These are phyloP conservation scores for Sideroxylon spinosum DNA, from an alignment of 179 eudicot genomes.

Conservation along the genomic window DNA sequence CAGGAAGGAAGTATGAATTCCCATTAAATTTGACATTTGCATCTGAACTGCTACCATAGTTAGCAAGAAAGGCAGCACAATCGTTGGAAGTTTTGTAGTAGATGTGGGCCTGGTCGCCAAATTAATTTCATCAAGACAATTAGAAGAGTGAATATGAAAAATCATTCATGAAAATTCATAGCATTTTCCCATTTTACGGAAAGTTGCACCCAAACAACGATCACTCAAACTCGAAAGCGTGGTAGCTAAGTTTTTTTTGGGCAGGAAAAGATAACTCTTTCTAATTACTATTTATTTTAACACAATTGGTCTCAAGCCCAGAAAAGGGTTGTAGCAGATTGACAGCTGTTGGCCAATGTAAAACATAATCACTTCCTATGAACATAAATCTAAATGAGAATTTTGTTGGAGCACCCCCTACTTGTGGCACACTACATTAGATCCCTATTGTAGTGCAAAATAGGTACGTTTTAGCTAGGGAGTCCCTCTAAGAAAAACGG, in stretches of 20 bases:
- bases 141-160: not conserved
- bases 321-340: no score
- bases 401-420: no score
- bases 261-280: no score
- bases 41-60: conserved; percentile 32
- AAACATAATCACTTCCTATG: no score
- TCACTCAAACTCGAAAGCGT: not conserved
- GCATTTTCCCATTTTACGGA: not conserved
- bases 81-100: conserved; percentile 44
- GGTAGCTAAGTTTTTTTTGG: not conserved
- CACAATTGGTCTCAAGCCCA: no score
- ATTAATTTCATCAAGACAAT: not conserved
- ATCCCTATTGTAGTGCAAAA: no score
- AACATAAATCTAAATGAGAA: no score
- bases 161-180: not conserved
- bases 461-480: no score
- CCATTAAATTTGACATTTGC: conserved; percentile 44
- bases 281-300: no score
- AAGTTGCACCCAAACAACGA: not conserved
- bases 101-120: conserved; percentile 40
- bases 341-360: no score
- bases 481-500: no score
- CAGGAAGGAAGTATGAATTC: conserved; percentile 40
- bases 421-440: no score
- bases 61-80: conserved; percentile 54